Evolutionary conservation across 805 yeast genomes (phyloP).

Genomic region (Myxozyma neotropica): DNA sequence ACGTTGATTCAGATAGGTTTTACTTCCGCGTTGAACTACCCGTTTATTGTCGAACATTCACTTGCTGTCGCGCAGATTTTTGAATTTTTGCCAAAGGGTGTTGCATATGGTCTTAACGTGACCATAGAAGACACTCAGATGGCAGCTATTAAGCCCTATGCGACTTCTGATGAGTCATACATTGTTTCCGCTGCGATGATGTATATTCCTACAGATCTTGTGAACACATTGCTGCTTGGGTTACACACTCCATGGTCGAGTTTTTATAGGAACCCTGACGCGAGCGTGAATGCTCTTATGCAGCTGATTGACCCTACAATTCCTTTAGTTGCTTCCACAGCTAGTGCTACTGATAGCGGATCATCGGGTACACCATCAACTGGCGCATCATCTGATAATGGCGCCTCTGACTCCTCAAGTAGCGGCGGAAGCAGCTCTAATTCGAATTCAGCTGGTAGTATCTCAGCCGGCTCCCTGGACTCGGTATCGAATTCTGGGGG

Average conservation of each 20-base stretch:
- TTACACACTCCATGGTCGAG: slow-evolving; percentile 57
- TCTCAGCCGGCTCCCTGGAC: slow-evolving; percentile 43
- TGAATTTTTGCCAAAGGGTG: slow-evolving; percentile 76
- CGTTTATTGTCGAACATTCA: slow-evolving; percentile 73
- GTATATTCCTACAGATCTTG: slow-evolving; percentile 65
- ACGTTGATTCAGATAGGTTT: slow-evolving; percentile 75
- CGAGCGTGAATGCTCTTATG: slow-evolving; percentile 61
- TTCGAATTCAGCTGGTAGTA: slow-evolving; percentile 25
- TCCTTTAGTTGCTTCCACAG: slow-evolving; percentile 24
- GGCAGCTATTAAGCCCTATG: slow-evolving; percentile 72
- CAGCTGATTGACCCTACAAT: slow-evolving; percentile 65
- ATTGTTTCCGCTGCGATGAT: slow-evolving; percentile 87
- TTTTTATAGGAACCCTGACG: slow-evolving; percentile 61
- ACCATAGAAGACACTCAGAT: slow-evolving; percentile 55
- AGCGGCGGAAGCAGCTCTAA: slow-evolving; percentile 30
- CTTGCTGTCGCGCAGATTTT: slow-evolving; percentile 82
- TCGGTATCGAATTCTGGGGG: slow-evolving; percentile 28
- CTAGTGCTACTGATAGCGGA: slow-evolving; percentile 12
- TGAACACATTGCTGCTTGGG: slow-evolving; percentile 53
- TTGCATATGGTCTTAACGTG: slow-evolving; percentile 61
- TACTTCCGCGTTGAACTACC: slow-evolving; percentile 75
- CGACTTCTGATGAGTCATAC: slow-evolving; percentile 57
- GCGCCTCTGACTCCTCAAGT: slow-evolving; percentile 2
- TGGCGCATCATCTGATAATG: slow-evolving; percentile 5
- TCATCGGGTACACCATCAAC: background rate